A percentile compares a stretch with the other conserved stretches of the same genome.
These are phyloP conservation scores for Phytophthora constricta DNA, from an alignment of 352 stramenopile genomes.

Conservation along the genomic window DNA sequence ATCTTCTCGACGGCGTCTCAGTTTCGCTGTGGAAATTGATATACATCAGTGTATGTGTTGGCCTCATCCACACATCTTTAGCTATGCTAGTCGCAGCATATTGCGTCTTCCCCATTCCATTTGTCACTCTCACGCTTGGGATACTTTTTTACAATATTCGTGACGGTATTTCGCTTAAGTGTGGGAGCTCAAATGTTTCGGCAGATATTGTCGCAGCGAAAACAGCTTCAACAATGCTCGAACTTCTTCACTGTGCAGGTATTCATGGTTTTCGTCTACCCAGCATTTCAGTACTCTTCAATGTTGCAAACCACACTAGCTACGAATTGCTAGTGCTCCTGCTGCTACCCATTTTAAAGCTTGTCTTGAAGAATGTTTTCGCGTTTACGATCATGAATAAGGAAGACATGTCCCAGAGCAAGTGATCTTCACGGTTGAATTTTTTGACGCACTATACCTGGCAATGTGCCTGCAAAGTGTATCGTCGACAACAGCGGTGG, in stretches of 20 bases:
- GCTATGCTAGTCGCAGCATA: not conserved
- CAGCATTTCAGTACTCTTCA: slow-evolving; percentile 18
- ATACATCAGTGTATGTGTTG: not conserved
- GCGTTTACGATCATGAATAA: not conserved
- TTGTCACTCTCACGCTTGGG: not conserved
- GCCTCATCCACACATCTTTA: slow-evolving; percentile 1
- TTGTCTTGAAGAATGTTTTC: slow-evolving; percentile 12
- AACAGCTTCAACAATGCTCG: not conserved
- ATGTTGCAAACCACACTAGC: not conserved
- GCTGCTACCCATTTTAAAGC: slow-evolving; percentile 4
- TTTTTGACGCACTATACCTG: slow-evolving; percentile 29
- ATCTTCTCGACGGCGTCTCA: not conserved
- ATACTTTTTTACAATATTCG: not conserved
- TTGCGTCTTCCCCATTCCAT: slow-evolving; percentile 14
- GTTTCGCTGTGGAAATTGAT: slow-evolving; percentile 1
- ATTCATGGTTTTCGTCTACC: slow-evolving; percentile 6
- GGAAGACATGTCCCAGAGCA: slow-evolving; percentile 15
- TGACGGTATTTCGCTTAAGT: not conserved
- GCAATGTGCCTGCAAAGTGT: slow-evolving; percentile 13
- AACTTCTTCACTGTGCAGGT: not conserved
- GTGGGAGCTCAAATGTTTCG: not conserved
- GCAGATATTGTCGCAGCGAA: not conserved
- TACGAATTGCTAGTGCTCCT: slow-evolving; percentile 15
- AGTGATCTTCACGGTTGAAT: slow-evolving; percentile 23
- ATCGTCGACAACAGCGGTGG: slow-evolving; percentile 1